Evolutionary conservation across 805 yeast genomes (phyloP).

Genomic region (Pichia exigua): DNA sequence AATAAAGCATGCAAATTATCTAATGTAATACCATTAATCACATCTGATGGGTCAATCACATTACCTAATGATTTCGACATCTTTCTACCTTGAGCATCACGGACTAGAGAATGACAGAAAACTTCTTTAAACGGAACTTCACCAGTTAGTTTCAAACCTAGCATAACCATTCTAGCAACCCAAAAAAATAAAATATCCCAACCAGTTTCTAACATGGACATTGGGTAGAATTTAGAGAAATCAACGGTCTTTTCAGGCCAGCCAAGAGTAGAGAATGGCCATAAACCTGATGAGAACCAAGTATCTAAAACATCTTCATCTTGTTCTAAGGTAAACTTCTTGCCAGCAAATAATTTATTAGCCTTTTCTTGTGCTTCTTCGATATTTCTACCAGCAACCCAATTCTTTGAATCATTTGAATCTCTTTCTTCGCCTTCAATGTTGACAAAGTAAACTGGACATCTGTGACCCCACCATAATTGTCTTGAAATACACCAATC

Average conservation of each 20-base stretch:
- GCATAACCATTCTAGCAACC: slow-evolving; percentile 94
- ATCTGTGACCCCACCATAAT: slow-evolving; percentile 93
- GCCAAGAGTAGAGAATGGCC: slow-evolving; percentile 96
- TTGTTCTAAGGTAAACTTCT: slow-evolving; percentile 71
- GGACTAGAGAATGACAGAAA: slow-evolving; percentile 95
- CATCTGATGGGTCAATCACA: slow-evolving; percentile 93
- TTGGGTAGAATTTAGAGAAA: slow-evolving; percentile 73
- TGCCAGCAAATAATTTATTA: slow-evolving; percentile 56
- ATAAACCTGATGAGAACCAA: slow-evolving; percentile 96
- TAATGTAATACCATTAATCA: slow-evolving; percentile 78
- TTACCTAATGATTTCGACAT: slow-evolving; percentile 98
- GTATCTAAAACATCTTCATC: slow-evolving; percentile 98
- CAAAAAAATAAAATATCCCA: slow-evolving; percentile 99
- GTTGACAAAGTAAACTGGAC: slow-evolving; percentile 86
- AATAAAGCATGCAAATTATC: slow-evolving; percentile 74
- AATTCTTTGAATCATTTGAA: slow-evolving; percentile 55
- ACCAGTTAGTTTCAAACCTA: slow-evolving; percentile 87
- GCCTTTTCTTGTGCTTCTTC: slow-evolving; percentile 89
- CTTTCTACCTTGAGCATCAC: slow-evolving; percentile 98
- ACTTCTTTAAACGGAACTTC: slow-evolving; percentile 91
- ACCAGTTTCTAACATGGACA: slow-evolving; percentile 94
- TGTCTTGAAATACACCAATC: slow-evolving; percentile 99
- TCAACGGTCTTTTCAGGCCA: slow-evolving; percentile 84
- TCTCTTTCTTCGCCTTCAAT: slow-evolving; percentile 70
- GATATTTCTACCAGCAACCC: slow-evolving; percentile 83